Conservation (phyloP, 2,329 filamentous ascomycete genomes). For the Rhytidhysteron rufulum region DNA sequence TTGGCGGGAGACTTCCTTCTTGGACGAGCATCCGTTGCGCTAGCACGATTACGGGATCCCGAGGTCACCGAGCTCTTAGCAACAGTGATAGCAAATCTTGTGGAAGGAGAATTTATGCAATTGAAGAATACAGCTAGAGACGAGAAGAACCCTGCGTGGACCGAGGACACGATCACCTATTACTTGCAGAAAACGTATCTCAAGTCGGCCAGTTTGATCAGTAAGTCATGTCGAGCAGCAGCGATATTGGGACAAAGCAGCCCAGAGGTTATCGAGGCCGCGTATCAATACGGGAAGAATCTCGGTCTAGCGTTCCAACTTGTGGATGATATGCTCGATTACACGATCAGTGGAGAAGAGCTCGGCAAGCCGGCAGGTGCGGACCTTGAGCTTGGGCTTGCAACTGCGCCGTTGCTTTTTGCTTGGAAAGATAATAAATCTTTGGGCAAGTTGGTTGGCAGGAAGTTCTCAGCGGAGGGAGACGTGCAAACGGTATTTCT, state of each 20-base stretch:
- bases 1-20: slow-evolving; percentile 95
- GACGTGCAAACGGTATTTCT: slow-evolving; percentile 72
- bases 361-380: slow-evolving; percentile 93
- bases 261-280: slow-evolving; percentile 77
- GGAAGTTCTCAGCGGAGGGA: slow-evolving; percentile 80
- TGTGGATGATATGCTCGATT: slow-evolving; percentile 97
- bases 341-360: slow-evolving; percentile 79
- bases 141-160: slow-evolving; percentile 79
- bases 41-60: slow-evolving; percentile 84
- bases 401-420: slow-evolving; percentile 90
- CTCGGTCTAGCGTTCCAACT: slow-evolving; percentile 93
- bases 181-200: slow-evolving; percentile 98
- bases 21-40: slow-evolving; percentile 85
- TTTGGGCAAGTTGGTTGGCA: slow-evolving; percentile 80
- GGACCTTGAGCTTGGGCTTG: slow-evolving; percentile 87
- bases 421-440: slow-evolving; percentile 89
- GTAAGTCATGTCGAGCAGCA: slow-evolving; percentile 88
- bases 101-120: slow-evolving; percentile 99
- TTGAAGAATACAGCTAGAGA: slow-evolving; percentile 91
- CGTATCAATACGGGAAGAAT: slow-evolving; percentile 90
- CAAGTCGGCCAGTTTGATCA: slow-evolving; percentile 93
- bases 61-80: slow-evolving; percentile 93
- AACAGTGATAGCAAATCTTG: slow-evolving; percentile 94
- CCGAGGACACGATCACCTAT: slow-evolving; percentile 83
- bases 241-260: slow-evolving; percentile 79